Base-by-base conservation (phyloP, 148 eudicot genomes). In the Fagopyrum tataricum region DNA sequence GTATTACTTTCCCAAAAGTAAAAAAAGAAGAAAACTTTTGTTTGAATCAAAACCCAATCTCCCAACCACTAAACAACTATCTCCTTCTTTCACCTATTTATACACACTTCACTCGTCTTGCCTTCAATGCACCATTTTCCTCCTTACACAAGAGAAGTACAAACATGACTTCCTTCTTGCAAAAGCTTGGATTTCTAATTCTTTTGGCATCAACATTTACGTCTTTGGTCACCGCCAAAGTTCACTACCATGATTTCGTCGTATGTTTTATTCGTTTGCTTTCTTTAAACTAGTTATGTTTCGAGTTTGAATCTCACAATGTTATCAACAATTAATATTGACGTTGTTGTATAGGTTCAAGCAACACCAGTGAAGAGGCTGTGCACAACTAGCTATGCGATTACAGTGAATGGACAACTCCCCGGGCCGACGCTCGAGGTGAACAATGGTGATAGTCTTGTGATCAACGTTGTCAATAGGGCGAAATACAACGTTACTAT, bases 401-500 rank as follows among this genome's bases (percentile, higher is more conserved):
- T 85, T 4, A 90, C 93, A n/a, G 93, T 91, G 53, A 91, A 94
- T 40, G 92, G 92, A 21, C 89, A 90, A 77, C 77, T 78, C 17
- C 96, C 91, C 0, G 96, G 93, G 6, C 97, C 97, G 6, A 91
- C 89, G 4, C 62, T 91, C 81, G 92, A 88, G 71, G 90, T 93
- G 41, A 78, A 84, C 18, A 81, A 88, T 26, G 96, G 98, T 31
- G 98, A 93, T 78, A 82, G 82, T 39, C 82, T 93, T 7, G 96
- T 87, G 51, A 59, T 93, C 77, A 87, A 83, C 7, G 96, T 90
- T 20, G 85, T 82, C 73, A 95, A 95, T 79, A 75, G 73, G 55
- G 98, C 93, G 78, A 81, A 75, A 68, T 87, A 91, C 76, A 94
- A 94, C 71, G 84, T 88, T 81, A 94, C 98, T 43, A 83, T 94